Percentiles rank a stretch among this genome's conserved stretches.
These are phyloP conservation scores for Macrolepiota dolichaula DNA, from an alignment of 768 basidiomycete species.

Conservation along the genomic window DNA sequence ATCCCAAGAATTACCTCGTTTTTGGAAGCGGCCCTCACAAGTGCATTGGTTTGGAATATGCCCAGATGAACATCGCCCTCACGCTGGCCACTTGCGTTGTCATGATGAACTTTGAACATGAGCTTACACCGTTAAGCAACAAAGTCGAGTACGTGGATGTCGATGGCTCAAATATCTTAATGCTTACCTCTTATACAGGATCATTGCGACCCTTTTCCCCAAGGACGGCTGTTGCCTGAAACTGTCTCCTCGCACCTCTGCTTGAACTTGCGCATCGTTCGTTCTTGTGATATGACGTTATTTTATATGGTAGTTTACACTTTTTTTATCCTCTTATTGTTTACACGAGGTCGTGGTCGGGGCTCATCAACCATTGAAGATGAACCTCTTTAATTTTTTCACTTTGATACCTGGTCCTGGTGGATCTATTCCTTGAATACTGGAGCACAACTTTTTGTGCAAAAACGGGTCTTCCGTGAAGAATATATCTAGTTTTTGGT, in stretches of 20 bases:
- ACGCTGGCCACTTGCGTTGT: conserved; percentile 80
- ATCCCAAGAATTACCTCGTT: conserved; percentile 94
- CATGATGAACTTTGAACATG: conserved; percentile 85
- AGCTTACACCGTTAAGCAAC: conserved; percentile 72
- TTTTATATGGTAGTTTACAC: not conserved
- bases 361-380: not conserved
- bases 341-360: not conserved
- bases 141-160: conserved; percentile 68
- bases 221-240: conserved; percentile 86
- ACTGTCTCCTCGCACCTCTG: conserved; percentile 56
- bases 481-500: not conserved
- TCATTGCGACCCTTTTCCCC: conserved; percentile 97
- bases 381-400: conserved; percentile 2
- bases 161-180: not conserved
- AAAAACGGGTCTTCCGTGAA: not conserved
- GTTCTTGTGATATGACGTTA: not conserved
- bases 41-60: conserved; percentile 92
- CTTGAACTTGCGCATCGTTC: conserved; percentile 4
- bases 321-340: not conserved
- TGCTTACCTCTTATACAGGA: conserved; percentile 38
- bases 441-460: not conserved
- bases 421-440: not conserved
- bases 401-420: not conserved
- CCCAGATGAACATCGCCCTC: conserved; percentile 84
- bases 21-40: conserved; percentile 93